Base-by-base conservation (phyloP, 345 rosid species). In the Excoecaria cochinchinensis region DNA sequence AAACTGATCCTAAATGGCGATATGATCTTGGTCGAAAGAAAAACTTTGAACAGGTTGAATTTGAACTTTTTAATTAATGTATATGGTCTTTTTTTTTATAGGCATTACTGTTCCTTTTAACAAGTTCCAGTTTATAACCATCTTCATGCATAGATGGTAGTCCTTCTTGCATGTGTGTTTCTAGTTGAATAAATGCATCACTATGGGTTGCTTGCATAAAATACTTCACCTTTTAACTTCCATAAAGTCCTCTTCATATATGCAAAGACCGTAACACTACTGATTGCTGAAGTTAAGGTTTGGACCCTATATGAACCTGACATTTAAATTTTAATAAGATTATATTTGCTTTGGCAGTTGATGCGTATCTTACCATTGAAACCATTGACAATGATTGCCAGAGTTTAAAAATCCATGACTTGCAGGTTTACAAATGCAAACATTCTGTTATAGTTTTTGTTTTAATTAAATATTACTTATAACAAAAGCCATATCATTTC, bases 11-110 rank as follows among this genome's bases (percentile, higher is more conserved):
- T 50, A 75, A 67, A 58, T 80, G 83, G 83, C 70, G 36, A 4
- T 80, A 75, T 50, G 83, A 80, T 47, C 76, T 80, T 71, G 83
- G 83, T 17, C 73, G 83, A 22, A 76, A 40, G 79, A 76, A 72
- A 42, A 80, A 80, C 76, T 80, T 80, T 65, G 79, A 80, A 36
- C 83, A 80, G 83, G 79, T 80, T 50, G 19, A 3, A 24, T 72
- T 75, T 21, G 8, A n/a, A 17, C 53, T 67, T 64, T 64, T 17
- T 13, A 6, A 8, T 38, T 38, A 22, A 48, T 59, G 59, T 16
- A 56, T 67, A 40, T 16, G 24, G 48, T 71, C 11, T 71, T 42
- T 9, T 71, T 42, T 9, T 40, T 3, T 15, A 62, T 42, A 40
- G 17, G 51, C 50, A 12, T 19, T 42, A 11, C 25, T 17, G 44